phyloP scores from a whole-genome alignment of 495 filamentous ascomycete genomes.

The Apodospora peruviana region DNA sequence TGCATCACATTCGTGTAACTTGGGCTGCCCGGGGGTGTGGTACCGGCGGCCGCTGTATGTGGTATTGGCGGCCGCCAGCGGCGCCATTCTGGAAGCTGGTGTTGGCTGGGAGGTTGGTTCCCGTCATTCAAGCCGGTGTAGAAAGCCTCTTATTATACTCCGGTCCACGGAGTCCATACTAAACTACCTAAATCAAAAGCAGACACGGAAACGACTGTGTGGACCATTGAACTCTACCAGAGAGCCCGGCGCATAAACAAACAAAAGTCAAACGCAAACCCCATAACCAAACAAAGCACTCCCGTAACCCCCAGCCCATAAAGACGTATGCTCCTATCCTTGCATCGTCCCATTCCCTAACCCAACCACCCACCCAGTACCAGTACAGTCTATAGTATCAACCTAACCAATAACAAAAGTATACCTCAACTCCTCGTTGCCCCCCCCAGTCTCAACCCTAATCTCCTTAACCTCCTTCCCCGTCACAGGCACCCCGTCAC shows the following conservation, averaged over 20 bases:
- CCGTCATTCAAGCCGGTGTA: no score
- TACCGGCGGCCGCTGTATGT: no score
- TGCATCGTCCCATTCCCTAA: neutral
- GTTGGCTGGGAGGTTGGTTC: no score
- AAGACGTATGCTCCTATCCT: neutral
- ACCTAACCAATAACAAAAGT: neutral
- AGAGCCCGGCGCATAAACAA: neutral
- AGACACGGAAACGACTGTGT: neutral
- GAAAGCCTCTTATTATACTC: neutral
- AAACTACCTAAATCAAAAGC: neutral
- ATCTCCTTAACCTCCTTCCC: neutral
- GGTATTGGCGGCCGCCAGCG: no score
- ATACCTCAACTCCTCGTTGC: neutral
- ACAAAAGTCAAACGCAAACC: neutral
- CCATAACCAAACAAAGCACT: neutral
- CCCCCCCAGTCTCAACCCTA: neutral
- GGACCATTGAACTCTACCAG: neutral
- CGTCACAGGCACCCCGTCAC: neutral
- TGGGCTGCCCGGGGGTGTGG: no score
- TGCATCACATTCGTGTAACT: no score
- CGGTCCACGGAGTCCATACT: neutral
- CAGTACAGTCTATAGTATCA: neutral
- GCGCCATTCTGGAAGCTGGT: no score
- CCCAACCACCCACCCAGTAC: neutral
- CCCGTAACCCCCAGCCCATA: neutral